Evolutionary conservation across 2,329 filamentous ascomycete genomes (phyloP), one percentile per base, ranked within the genome.

Genomic region (Fusarium armeniacum): DNA sequence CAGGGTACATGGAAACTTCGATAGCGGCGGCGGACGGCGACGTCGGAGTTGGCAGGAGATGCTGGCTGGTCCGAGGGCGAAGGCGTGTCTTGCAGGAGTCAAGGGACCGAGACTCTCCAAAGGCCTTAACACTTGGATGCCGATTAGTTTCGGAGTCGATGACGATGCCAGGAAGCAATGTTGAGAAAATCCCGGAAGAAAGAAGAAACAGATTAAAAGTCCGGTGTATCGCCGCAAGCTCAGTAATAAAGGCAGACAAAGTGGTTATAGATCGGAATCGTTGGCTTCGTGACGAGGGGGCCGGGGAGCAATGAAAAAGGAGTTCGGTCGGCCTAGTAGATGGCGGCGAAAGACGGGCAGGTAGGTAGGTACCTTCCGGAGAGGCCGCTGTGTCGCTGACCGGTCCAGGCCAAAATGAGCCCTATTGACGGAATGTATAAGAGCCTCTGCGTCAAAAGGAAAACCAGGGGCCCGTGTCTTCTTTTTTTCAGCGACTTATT

Each of bases 361-460:
- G 60, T 53, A 66, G 44, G 56, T 62, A 66, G 44, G 56, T 62
- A 69, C 67, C 52, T 41, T 67, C 62, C 67, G 67, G 67, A 70
- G 58, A 70, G 62, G 67, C 67, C 67, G 67, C 45, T 68, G 44
- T 51, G 58, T 67, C 44, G 58, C 53, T 70, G 63, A 67, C 67
- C 46, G 62, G 67, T 70, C 67, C 58, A 70, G 67, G 67, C 58
- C 67, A 70, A 33, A 58, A 55, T 67, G 62, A 64, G 64, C 67
- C 62, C 67, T 70, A 62, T 67, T 45, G 22, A 58, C 49, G 50
- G 51, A 66, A 66, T 69, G 66, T 32, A 70, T 60, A 50, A 70
- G 47, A 70, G 58, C 53, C 62, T 70, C 62, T 70, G 67, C 45
- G 24, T 62, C 47, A 43, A 62, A n/a, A 26, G 30, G 20, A 53